Percentiles rank a stretch among this genome's conserved stretches.
Conservation (phyloP, 1,284 basidiomycete genomes). For the Malassezia yamatoensis region DNA sequence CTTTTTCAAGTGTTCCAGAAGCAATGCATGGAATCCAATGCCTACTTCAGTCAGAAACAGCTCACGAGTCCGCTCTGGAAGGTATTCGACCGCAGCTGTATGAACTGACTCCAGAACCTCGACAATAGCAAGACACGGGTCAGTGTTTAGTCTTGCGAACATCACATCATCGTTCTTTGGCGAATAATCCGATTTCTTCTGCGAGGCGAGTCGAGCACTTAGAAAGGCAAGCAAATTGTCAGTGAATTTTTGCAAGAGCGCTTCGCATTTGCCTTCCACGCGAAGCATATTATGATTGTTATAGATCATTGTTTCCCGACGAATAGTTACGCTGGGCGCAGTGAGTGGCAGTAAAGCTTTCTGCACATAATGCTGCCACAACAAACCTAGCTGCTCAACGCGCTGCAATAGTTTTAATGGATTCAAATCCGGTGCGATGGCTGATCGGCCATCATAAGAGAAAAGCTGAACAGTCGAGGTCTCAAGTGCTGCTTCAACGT, state of each 20-base stretch:
- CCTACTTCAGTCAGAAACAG: constrained; percentile 86
- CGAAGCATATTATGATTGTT: constrained; percentile 80
- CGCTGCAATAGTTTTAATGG: constrained; percentile 56
- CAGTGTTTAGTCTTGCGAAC: constrained; percentile 87
- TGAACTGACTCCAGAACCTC: constrained; percentile 72
- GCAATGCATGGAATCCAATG: constrained; percentile 79
- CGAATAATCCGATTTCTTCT: constrained; percentile 93
- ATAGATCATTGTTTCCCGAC: constrained; percentile 86
- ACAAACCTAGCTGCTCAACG: constrained; percentile 79
- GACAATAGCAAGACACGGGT: constrained; percentile 81
- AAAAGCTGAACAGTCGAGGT: constrained; percentile 68
- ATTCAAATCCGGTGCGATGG: constrained; percentile 52
- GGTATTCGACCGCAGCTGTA: constrained; percentile 48
- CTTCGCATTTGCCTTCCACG: constrained; percentile 76
- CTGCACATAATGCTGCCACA: constrained; percentile 94
- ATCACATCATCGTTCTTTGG: constrained; percentile 76
- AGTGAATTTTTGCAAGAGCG: constrained; percentile 67
- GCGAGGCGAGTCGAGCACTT: constrained; percentile 66
- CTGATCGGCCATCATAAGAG: constrained; percentile 54
- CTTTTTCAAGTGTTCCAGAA: constrained; percentile 88
- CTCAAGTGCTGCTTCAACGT: constrained; percentile 81
- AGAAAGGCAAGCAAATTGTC: constrained; percentile 55
- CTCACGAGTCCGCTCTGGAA: constrained; percentile 62
- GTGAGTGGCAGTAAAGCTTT: constrained; percentile 83
- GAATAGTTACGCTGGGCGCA: constrained; percentile 69